Evolutionary conservation across 257 asterid genomes (phyloP).

Genomic region (Solanum verrucosum): DNA sequence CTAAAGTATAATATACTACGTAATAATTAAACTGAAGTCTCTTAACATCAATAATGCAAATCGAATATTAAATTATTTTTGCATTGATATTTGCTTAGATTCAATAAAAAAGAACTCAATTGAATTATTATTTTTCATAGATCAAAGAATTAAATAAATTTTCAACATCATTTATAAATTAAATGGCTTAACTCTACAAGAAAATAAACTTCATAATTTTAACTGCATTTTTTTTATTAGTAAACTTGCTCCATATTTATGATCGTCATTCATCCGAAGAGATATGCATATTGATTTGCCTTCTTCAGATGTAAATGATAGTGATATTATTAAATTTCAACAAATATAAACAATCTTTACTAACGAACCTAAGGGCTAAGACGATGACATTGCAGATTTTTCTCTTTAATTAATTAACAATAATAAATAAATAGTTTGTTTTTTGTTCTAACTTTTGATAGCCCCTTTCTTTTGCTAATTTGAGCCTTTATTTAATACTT

Average conservation of each 20-base stretch:
- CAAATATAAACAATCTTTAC: not conserved
- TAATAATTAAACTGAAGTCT: not conserved
- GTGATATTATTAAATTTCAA: not conserved
- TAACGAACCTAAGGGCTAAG: accelerated
- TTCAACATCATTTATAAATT: not conserved
- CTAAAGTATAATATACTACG: not conserved
- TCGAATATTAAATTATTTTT: not conserved
- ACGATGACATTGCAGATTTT: accelerated
- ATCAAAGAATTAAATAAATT: accelerated
- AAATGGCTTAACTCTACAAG: not conserved
- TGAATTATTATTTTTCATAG: not conserved
- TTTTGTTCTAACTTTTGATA: not conserved
- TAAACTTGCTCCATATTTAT: not conserved
- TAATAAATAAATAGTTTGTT: not conserved
- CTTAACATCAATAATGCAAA: not conserved
- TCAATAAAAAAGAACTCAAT: not conserved
- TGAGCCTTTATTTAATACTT: not conserved
- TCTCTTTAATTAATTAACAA: not conserved
- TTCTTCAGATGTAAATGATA: not conserved
- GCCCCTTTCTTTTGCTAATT: not conserved
- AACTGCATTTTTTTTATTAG: not conserved
- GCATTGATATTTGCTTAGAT: not conserved
- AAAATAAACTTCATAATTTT: not conserved
- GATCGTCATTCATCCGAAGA: not conserved
- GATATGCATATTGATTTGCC: not conserved